A percentile compares a stretch with the other conserved stretches of the same genome.
Evolutionary conservation across 352 stramenopile genomes (phyloP).

Genomic region (Globisporangium iwayamae): DNA sequence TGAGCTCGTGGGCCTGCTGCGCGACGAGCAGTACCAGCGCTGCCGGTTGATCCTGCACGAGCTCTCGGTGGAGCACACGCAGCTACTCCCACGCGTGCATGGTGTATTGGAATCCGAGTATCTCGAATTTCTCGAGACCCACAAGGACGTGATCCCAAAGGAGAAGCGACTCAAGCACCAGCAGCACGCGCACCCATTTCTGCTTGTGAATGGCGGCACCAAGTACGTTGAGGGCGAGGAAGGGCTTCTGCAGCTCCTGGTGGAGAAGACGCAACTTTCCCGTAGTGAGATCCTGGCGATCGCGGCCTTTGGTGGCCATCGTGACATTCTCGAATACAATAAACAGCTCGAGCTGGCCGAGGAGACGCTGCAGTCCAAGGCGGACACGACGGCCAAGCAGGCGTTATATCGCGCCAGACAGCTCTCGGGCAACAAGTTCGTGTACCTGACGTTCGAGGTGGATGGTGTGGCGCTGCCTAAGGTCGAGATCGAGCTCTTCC

Average conservation of each 20-base stretch:
- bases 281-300: constrained; percentile 48
- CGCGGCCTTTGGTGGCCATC: constrained; percentile 40
- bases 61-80: constrained; percentile 42
- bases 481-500: constrained; percentile 71
- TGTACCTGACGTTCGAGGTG: constrained; percentile 58
- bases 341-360: constrained; percentile 41
- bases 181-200: constrained; percentile 35
- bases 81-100: constrained; percentile 47
- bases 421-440: constrained; percentile 49
- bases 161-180: constrained; percentile 24
- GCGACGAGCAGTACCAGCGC: constrained; percentile 58
- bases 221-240: constrained; percentile 56
- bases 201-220: constrained; percentile 41
- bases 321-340: constrained; percentile 14
- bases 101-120: constrained; percentile 56
- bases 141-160: constrained; percentile 29
- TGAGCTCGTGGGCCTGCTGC: constrained; percentile 56
- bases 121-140: constrained; percentile 33
- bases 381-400: constrained; percentile 39
- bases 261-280: constrained; percentile 50
- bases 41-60: constrained; percentile 58
- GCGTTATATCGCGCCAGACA: constrained; percentile 41
- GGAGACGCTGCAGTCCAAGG: constrained; percentile 42
- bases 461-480: constrained; percentile 53
- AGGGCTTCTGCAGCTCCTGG: constrained; percentile 45